Evolutionary conservation across 2,329 filamentous ascomycete genomes (phyloP).

Genomic region (Fusarium oxysporum): DNA sequence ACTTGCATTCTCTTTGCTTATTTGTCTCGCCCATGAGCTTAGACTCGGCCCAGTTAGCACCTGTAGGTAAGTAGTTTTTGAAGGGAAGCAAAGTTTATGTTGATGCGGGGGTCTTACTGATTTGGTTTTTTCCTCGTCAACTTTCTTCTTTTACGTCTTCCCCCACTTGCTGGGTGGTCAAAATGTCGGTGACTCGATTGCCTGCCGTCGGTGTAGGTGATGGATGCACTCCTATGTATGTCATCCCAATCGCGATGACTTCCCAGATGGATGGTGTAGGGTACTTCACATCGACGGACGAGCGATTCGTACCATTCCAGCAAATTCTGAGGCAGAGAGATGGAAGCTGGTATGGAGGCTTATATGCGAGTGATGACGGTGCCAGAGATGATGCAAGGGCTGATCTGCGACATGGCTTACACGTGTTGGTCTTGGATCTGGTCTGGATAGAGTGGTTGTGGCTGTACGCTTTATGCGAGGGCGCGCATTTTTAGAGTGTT

Average conservation of each 20-base stretch:
- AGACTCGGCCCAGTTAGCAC: neutral
- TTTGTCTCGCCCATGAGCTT: neutral
- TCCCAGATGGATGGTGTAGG: neutral
- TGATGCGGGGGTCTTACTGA: neutral
- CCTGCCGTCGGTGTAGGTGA: neutral
- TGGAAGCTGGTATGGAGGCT: slow-evolving; percentile 24
- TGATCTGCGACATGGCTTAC: slow-evolving; percentile 17
- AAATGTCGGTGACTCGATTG: neutral
- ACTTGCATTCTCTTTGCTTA: slow-evolving; percentile 18
- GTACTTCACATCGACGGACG: slow-evolving; percentile 1
- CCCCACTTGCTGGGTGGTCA: neutral
- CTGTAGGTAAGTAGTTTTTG: neutral
- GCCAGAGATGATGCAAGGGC: slow-evolving; percentile 9
- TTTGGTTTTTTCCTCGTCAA: neutral
- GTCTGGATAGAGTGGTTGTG: slow-evolving; percentile 1
- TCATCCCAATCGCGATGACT: neutral
- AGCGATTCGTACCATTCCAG: slow-evolving; percentile 25
- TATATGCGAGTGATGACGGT: slow-evolving; percentile 3
- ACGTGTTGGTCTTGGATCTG: slow-evolving; percentile 15
- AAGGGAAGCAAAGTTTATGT: neutral
- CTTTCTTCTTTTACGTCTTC: neutral
- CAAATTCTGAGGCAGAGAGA: neutral
- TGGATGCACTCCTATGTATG: neutral
- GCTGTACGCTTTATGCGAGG: slow-evolving; percentile 18
- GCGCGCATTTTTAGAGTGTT: neutral